Evolutionary conservation across 208 protist species (phyloP).

Genomic region (Wallacemonas sp.): DNA sequence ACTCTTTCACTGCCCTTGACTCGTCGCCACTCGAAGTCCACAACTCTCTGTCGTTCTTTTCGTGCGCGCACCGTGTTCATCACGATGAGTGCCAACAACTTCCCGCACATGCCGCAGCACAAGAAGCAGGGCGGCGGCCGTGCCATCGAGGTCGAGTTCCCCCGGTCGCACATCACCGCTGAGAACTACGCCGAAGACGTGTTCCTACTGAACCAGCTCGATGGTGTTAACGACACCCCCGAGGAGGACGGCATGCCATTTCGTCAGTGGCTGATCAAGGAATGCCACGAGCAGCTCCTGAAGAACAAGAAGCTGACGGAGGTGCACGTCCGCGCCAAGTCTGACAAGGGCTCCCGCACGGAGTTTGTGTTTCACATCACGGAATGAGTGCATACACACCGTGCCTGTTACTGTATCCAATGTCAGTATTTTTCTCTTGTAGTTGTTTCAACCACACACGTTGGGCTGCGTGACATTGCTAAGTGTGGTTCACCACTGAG

Average conservation of each 20-base stretch:
- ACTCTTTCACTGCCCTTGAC: too few species aligned
- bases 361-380: too few species aligned
- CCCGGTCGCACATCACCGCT: conserved; percentile 36
- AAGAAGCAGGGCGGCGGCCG: background rate
- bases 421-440: too few species aligned
- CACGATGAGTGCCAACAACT: background rate
- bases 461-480: too few species aligned
- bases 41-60: too few species aligned
- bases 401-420: too few species aligned
- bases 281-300: conserved; percentile 39
- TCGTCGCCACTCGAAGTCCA: too few species aligned
- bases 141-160: conserved; percentile 50
- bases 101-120: background rate
- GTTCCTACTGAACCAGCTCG: conserved; percentile 65
- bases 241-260: conserved; percentile 72
- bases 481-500: too few species aligned
- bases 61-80: too few species aligned
- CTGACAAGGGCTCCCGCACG: conserved; percentile 45
- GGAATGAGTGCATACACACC: too few species aligned
- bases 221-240: conserved; percentile 67
- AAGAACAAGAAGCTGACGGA: conserved; percentile 55
- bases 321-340: conserved; percentile 43
- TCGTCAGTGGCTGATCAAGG: conserved; percentile 66
- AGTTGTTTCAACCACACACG: too few species aligned
- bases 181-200: conserved; percentile 48